Base-by-base conservation (phyloP, 2,329 filamentous ascomycete genomes). In the Penicillium occitanis region DNA sequence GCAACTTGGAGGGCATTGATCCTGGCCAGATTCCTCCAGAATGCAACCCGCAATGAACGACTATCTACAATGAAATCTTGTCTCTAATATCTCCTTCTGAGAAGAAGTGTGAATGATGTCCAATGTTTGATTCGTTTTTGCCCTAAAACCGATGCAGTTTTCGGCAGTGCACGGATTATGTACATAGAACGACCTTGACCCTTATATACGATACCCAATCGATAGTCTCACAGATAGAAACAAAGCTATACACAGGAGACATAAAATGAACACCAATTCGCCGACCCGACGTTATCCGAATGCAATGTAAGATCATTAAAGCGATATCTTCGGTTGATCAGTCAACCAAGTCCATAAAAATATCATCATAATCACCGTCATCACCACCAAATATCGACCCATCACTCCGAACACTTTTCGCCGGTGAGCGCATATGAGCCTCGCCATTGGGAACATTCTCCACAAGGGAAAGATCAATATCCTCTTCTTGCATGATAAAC, bases 341-440 rank as follows among this genome's bases (percentile, higher is more conserved):
- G 17, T 84, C 81, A 61, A 87, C 76, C 44, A 91, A 74, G 70
- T 91, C 87, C 80, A 87, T 85, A 74, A 97, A 88, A 7, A 88
- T 78, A 68, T 79, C 78, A 70, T 88, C 85, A 71, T 87, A 88
- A 68, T 88, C 86, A n/a, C 44, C 40, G 40, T 86, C 85, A 68
- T 87, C 85, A 69, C 83, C 74, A 63, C 75, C 77, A 48, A 71
- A 73, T 46, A 70, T 69, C 28, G 65, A 65, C 11, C 53, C 30
- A 55, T 67, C 66, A 33, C 69, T 64, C 60, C 66, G 22, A 57
- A 57, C 55, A 46, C 46, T 61, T 17, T 51, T 55, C 19, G 33
- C 64, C 30, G 57, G 42, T 37, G 61, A 68, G 66, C 25, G 37
- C 37, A 17, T 46, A 11, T 11, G 35, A 17, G 10, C 25, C 28